Percentiles rank a stretch among this genome's conserved stretches.
Conservation (phyloP, 148 eudicot species). For the Rhododendron simsii region DNA sequence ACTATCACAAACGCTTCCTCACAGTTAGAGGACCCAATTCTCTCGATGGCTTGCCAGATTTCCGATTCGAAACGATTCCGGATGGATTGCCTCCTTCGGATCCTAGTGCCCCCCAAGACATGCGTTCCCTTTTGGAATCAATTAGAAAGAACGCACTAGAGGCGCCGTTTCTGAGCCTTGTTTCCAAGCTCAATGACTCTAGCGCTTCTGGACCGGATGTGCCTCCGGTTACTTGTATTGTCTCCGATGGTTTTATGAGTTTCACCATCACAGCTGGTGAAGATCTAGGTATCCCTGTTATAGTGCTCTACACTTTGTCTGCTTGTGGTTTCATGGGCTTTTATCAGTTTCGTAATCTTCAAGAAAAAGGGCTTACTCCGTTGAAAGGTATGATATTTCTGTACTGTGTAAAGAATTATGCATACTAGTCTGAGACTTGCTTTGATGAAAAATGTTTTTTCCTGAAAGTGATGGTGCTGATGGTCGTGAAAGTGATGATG, state of each 20-base stretch:
- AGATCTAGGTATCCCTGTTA: slow-evolving; percentile 18
- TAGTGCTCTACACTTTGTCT: slow-evolving; percentile 10
- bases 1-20: slow-evolving; percentile 9
- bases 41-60: slow-evolving; percentile 8
- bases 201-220: neutral
- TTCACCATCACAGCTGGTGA: slow-evolving; percentile 7
- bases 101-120: neutral
- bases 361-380: slow-evolving; percentile 9
- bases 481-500: neutral
- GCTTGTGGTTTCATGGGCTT: slow-evolving; percentile 28
- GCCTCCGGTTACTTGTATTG: slow-evolving; percentile 20
- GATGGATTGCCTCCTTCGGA: slow-evolving; percentile 17
- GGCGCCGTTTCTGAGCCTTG: neutral
- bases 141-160: neutral
- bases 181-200: slow-evolving; percentile 11
- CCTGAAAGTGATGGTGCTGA: neutral
- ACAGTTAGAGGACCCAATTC: neutral
- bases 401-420: neutral
- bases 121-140: neutral
- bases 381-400: neutral
- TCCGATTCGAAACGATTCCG: slow-evolving; percentile 17
- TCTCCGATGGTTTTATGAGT: slow-evolving; percentile 19
- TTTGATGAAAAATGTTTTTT: neutral
- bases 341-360: slow-evolving; percentile 11
- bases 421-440: neutral